Evolutionary conservation across 176 grass and related monocot genomes (phyloP).

Genomic region (Eleusine indica): DNA sequence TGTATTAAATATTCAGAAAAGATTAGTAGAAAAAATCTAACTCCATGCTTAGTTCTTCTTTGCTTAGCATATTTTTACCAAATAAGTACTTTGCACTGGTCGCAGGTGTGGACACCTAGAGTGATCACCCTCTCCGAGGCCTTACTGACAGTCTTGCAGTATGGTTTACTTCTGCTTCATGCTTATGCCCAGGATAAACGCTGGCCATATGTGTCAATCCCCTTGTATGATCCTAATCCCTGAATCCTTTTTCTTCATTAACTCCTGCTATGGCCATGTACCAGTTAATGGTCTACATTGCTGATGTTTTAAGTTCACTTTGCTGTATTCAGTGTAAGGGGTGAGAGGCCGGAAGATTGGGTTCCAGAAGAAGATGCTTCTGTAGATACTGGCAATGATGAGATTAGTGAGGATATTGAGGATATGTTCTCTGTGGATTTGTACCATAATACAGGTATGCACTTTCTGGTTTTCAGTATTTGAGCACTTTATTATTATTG

Average conservation of each 20-base stretch:
- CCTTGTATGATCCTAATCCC: slow-evolving; percentile 62
- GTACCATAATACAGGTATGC: slow-evolving; percentile 40
- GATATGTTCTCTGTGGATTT: slow-evolving; percentile 66
- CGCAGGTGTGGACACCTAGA: slow-evolving; percentile 82
- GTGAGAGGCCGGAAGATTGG: slow-evolving; percentile 93
- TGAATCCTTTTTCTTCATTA: not conserved
- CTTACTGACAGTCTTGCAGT: slow-evolving; percentile 85
- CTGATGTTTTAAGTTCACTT: slow-evolving; percentile 32
- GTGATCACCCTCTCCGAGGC: slow-evolving; percentile 86
- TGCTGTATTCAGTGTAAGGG: slow-evolving; percentile 54
- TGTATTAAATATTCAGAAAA: not conserved
- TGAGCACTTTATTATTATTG: too few species aligned
- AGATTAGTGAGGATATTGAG: slow-evolving; percentile 38
- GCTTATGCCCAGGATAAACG: slow-evolving; percentile 92
- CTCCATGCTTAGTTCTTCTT: not conserved
- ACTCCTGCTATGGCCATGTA: slow-evolving; percentile 6
- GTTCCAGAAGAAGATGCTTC: slow-evolving; percentile 52
- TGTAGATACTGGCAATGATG: not conserved
- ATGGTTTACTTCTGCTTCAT: slow-evolving; percentile 79
- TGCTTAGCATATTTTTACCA: not conserved
- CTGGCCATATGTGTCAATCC: slow-evolving; percentile 82
- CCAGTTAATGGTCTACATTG: not conserved
- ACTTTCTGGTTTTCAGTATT: not conserved
- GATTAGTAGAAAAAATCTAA: not conserved
- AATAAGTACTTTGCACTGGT: slow-evolving; percentile 1